Evolutionary conservation across 2,329 filamentous ascomycete genomes (phyloP), one percentile per base, ranked within the genome.

Genomic region (Talaromyces sp.): DNA sequence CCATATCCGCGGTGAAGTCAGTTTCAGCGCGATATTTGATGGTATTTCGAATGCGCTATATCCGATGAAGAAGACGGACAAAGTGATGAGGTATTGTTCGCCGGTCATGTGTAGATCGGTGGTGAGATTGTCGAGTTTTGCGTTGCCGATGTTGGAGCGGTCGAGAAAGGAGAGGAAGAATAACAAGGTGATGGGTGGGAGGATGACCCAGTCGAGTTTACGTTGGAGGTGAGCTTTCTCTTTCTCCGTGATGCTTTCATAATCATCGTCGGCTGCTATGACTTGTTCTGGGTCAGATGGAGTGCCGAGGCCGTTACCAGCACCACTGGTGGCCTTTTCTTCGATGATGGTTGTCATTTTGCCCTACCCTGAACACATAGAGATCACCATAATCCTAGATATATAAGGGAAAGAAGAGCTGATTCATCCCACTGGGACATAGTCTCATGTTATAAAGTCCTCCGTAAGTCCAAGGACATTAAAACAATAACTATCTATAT

Each of bases 11-110:
- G 78, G 77, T 0, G 74, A 77, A 1, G 77, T 77, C 59, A 67
- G 67, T 54, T 69, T 72, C 9, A 74, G 65, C 9, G 73, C 57
- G 41, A 74, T 72, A 61, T 74, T 74, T 35, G 68, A 72, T 3
- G 73, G 73, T 16, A 75, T 68, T 43, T 74, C 73, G 16, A 70
- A 63, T 19, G 73, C 50, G 58, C 74, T 70, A 56, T 75, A 75
- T 16, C 71, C 70, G 13, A 73, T 68, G 65, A 74, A 74, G 66
- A 74, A 92, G 67, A 88, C 73, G 13, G 88, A 88, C 3, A 92
- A 81, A 1, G 91, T 80, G 33, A 77, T 77, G 71, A 92, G 92
- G 79, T 91, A 92, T 72, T 91, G 88, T 72, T 90, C 87, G 33
- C 83, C 83, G 10, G 73, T 75, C 65, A 92, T 76, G 0, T 78